Evolutionary conservation across 306 rosid species (phyloP).

Genomic region (Cucumis cinereus): DNA sequence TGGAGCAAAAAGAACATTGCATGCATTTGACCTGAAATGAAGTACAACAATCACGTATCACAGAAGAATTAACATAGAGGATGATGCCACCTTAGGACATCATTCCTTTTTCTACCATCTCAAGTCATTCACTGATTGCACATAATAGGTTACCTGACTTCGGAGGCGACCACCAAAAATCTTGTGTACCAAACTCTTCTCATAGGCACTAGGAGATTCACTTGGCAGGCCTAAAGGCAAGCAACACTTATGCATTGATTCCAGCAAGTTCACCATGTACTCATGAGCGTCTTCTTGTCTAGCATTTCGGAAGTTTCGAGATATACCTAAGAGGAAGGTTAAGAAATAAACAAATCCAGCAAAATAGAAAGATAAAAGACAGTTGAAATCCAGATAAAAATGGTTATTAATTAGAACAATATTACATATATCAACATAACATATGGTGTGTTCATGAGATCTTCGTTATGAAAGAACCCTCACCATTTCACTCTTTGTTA

Average conservation of each 20-base stretch:
- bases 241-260: conserved; percentile 96
- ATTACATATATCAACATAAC: not conserved
- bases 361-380: not conserved
- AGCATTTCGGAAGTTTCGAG: conserved; percentile 67
- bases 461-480: not conserved
- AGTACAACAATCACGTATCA: not conserved
- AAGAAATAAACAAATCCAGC: conserved; percentile 28
- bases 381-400: not conserved
- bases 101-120: not conserved
- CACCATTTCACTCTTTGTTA: not conserved
- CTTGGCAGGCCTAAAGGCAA: conserved; percentile 87
- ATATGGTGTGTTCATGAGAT: not conserved
- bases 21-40: conserved; percentile 71
- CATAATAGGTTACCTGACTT: conserved; percentile 55
- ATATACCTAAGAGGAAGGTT: conserved; percentile 60
- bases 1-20: conserved; percentile 75
- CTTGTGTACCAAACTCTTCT: conserved; percentile 91
- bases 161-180: conserved; percentile 91
- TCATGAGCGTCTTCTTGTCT: conserved; percentile 99
- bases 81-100: not conserved
- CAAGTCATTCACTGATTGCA: not conserved
- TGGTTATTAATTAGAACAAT: not conserved
- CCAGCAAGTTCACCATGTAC: conserved; percentile 97
- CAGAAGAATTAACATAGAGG: not conserved
- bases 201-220: conserved; percentile 90